These are phyloP conservation scores for Adansonia rubrostipa DNA, from an alignment of 441 rosid species.

Conservation along the genomic window DNA sequence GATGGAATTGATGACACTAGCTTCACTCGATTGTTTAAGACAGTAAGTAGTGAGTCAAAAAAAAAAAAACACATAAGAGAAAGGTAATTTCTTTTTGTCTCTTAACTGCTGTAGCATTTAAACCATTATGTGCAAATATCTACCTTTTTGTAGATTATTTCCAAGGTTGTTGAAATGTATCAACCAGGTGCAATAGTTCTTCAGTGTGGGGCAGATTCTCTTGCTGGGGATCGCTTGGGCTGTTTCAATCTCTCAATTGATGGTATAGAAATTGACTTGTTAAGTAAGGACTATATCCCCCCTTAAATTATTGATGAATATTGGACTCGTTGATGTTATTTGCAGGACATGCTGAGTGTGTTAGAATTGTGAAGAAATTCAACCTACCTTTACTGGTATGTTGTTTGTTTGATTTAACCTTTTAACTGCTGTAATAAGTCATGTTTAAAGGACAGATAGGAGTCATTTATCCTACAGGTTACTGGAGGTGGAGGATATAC, in stretches of 20 bases:
- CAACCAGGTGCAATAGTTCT: conserved; percentile 94
- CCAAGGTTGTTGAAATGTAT: conserved; percentile 92
- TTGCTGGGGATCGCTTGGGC: conserved; percentile 97
- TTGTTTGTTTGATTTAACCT: conserved; percentile 31
- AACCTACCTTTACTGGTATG: conserved; percentile 89
- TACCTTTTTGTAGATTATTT: conserved; percentile 58
- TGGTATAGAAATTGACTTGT: conserved; percentile 69
- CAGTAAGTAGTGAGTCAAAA: conserved; percentile 55
- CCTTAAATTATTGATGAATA: conserved; percentile 6
- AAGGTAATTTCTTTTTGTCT: conserved; percentile 17
- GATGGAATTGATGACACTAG: conserved; percentile 97
- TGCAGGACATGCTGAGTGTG: conserved; percentile 97
- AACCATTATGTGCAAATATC: conserved; percentile 25
- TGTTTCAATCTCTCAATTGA: conserved; percentile 98
- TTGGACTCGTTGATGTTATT: conserved; percentile 25
- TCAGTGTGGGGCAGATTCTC: conserved; percentile 99
- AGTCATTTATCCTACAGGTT: conserved; percentile 54
- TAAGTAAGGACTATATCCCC: conserved; percentile 40
- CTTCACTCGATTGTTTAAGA: conserved; percentile 92
- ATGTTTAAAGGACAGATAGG: conserved; percentile 1
- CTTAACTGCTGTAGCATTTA: conserved; percentile 9
- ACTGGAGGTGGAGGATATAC: conserved; percentile 99
- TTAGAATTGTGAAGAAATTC: conserved; percentile 90
- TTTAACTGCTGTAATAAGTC: not conserved
- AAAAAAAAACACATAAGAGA: not conserved